These are phyloP conservation scores for Protomyces lactucae-debilis DNA, from an alignment of 1,139 yeast species.

Conservation along the genomic window DNA sequence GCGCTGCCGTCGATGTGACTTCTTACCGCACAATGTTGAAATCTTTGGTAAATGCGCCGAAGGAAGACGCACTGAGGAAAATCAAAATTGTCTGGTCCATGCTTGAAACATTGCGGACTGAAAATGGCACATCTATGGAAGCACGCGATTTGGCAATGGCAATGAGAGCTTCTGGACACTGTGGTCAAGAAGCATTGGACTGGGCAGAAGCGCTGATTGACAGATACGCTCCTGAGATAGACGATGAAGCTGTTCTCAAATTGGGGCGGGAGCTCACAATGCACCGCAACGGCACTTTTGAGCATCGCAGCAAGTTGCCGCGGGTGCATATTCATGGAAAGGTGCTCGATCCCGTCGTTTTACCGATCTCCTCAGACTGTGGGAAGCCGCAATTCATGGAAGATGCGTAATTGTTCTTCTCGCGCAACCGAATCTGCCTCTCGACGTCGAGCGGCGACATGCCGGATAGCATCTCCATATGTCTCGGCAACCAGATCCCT, in stretches of 20 bases:
- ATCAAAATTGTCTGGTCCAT: not conserved
- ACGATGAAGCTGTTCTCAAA: not conserved
- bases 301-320: not conserved
- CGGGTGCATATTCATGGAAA: too few species aligned
- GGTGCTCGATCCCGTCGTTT: too few species aligned
- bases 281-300: not conserved
- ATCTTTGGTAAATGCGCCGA: not conserved
- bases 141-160: constrained; percentile 10
- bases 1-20: not conserved
- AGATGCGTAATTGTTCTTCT: constrained; percentile 9
- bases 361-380: not conserved
- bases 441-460: constrained; percentile 19
- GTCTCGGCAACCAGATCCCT: constrained; percentile 12
- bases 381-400: constrained; percentile 3
- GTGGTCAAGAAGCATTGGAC: not conserved
- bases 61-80: not conserved
- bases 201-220: not conserved
- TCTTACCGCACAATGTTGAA: constrained; percentile 15
- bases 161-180: constrained; percentile 3
- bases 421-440: constrained; percentile 4
- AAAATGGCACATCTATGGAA: not conserved
- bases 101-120: not conserved
- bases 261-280: not conserved
- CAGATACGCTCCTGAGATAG: not conserved
- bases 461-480: constrained; percentile 25